Conservation (phyloP, 371 early-diverging fungal genomes). For the Mucor ambiguus region DNA sequence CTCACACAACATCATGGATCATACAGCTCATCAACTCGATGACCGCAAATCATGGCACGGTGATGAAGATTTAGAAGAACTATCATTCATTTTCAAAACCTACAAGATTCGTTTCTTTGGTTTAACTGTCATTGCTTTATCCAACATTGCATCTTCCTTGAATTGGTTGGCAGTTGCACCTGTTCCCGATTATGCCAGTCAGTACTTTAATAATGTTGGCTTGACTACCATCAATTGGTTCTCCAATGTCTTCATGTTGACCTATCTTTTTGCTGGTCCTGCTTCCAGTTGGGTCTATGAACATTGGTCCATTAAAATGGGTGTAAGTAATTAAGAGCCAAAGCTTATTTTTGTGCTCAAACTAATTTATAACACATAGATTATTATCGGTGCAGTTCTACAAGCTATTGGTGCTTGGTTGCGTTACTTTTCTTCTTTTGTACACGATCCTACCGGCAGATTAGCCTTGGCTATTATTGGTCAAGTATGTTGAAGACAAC, state of each 20-base stretch:
- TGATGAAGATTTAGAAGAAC: constrained; percentile 19
- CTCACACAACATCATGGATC: constrained; percentile 4
- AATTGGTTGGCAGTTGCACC: constrained; percentile 51
- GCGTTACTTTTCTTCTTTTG: constrained; percentile 41
- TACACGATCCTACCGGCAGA: constrained; percentile 27
- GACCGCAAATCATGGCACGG: constrained; percentile 15
- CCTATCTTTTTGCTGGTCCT: constrained; percentile 57
- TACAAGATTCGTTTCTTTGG: constrained; percentile 53
- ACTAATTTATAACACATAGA: constrained; percentile 20
- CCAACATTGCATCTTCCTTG: constrained; percentile 46
- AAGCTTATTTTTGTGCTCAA: background rate
- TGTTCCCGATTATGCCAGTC: constrained; percentile 37
- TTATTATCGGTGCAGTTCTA: constrained; percentile 37
- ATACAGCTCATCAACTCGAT: constrained; percentile 7
- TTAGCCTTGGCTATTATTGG: constrained; percentile 43
- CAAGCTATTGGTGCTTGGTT: constrained; percentile 51
- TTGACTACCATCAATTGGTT: constrained; percentile 49
- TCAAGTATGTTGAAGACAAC: constrained; percentile 28
- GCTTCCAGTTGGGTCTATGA: constrained; percentile 56
- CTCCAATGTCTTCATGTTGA: constrained; percentile 54
- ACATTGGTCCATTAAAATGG: constrained; percentile 50
- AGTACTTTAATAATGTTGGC: constrained; percentile 30
- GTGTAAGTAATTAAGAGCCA: constrained; percentile 25
- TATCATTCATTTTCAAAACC: constrained; percentile 27
- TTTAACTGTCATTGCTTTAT: constrained; percentile 36